Conservation (phyloP, 2,329 filamentous ascomycete genomes). For the Exophiala alcalophila region DNA sequence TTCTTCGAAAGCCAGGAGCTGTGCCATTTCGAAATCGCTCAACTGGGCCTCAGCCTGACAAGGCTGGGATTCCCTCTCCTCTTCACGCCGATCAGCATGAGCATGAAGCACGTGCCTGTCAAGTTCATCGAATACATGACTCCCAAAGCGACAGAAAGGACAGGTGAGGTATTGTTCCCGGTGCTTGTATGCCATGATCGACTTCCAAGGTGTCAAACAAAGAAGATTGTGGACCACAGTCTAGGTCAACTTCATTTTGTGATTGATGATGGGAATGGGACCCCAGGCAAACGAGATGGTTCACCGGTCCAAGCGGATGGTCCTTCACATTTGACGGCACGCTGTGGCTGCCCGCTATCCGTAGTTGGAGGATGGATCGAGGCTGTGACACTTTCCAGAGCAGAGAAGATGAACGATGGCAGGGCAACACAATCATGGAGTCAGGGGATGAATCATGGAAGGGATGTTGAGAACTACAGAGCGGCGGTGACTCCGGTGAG, state of each 20-base stretch:
- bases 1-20: constrained; percentile 28
- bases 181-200: constrained; percentile 11
- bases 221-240: too few species aligned
- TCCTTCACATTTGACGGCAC: too few species aligned
- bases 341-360: too few species aligned
- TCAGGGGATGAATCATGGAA: too few species aligned
- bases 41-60: neutral
- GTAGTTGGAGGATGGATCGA: too few species aligned
- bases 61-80: constrained; percentile 1
- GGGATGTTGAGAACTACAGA: too few species aligned
- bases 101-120: constrained; percentile 16
- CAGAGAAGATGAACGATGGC: too few species aligned
- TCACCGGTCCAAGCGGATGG: too few species aligned
- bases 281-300: constrained; percentile 4
- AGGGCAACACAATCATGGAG: too few species aligned
- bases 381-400: too few species aligned
- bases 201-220: neutral
- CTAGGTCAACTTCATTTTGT: constrained; percentile 3
- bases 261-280: neutral
- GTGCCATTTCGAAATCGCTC: constrained; percentile 25
- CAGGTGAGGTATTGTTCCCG: constrained; percentile 18
- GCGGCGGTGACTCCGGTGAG: too few species aligned
- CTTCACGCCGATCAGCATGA: constrained; percentile 11
- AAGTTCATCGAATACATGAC: constrained; percentile 19
- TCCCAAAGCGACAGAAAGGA: constrained; percentile 18